These are phyloP conservation scores for Juncus effusus DNA, from an alignment of 176 grass and related monocot species.

Conservation along the genomic window DNA sequence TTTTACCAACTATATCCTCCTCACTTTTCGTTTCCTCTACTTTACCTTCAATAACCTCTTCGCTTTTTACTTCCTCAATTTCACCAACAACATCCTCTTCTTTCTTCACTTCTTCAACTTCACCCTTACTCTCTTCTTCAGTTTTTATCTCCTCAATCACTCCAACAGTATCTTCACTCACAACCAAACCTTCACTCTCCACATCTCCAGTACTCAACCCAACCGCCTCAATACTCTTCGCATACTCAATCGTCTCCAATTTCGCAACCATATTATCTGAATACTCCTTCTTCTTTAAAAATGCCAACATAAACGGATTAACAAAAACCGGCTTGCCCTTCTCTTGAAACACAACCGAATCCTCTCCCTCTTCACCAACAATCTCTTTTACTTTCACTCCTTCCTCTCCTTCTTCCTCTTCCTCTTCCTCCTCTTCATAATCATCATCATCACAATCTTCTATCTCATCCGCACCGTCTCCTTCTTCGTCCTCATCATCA, in stretches of 20 bases:
- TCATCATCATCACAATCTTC: conserved; percentile 33
- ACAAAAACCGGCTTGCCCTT: conserved; percentile 4
- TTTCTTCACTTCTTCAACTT: background rate
- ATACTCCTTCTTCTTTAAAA: conserved; percentile 23
- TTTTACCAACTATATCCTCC: background rate
- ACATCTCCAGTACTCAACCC: conserved; percentile 22
- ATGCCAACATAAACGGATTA: conserved; percentile 13
- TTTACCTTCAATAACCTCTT: background rate
- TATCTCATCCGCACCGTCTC: no score
- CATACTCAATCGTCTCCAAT: conserved; percentile 36
- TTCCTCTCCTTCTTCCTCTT: conserved; percentile 19
- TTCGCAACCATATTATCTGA: conserved; percentile 7
- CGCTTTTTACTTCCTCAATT: background rate
- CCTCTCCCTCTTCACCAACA: conserved; percentile 6
- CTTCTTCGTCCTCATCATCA: conserved; percentile 49
- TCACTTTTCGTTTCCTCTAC: conserved; percentile 7
- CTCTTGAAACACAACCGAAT: background rate
- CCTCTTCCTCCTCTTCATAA: conserved; percentile 60
- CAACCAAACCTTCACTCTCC: conserved; percentile 33
- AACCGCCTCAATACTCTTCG: conserved; percentile 26
- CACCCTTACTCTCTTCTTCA: background rate
- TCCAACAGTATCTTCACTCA: conserved; percentile 30
- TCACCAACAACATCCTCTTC: background rate
- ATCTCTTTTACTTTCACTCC: conserved; percentile 1
- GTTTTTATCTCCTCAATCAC: no score